Conservation (phyloP, 345 rosid genomes). For the Sonneratia caseolaris region DNA sequence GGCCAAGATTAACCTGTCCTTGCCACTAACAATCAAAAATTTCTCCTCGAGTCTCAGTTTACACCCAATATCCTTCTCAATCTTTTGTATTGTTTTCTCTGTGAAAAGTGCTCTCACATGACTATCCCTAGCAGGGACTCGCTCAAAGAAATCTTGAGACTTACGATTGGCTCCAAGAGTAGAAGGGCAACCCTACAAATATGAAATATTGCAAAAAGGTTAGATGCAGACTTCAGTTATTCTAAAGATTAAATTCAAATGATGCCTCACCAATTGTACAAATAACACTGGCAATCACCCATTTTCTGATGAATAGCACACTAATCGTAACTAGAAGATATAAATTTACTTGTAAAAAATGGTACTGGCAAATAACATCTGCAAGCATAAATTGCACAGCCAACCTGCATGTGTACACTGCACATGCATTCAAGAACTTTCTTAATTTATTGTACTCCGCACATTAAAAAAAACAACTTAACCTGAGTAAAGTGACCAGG, state of each 20-base stretch:
- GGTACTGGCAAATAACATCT: background rate
- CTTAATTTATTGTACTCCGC: background rate
- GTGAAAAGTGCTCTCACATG: slow-evolving; percentile 65
- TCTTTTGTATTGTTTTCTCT: slow-evolving; percentile 65
- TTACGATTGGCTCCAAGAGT: slow-evolving; percentile 93
- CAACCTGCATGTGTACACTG: background rate
- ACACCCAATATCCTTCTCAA: slow-evolving; percentile 81
- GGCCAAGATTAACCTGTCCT: slow-evolving; percentile 74
- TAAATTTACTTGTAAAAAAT: background rate
- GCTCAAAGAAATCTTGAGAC: slow-evolving; percentile 87
- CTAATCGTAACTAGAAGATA: background rate
- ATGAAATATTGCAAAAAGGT: background rate
- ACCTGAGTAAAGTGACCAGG: slow-evolving; percentile 99
- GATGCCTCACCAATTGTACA: background rate
- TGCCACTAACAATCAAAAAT: slow-evolving; percentile 89
- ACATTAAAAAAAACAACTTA: background rate
- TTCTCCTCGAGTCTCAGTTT: slow-evolving; percentile 89
- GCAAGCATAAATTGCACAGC: background rate
- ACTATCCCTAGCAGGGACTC: slow-evolving; percentile 84
- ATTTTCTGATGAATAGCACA: no score
- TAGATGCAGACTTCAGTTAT: background rate
- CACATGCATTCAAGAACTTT: background rate
- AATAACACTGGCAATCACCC: no score
- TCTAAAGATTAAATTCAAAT: background rate
- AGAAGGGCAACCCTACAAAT: slow-evolving; percentile 81